These are phyloP conservation scores for Colletotrichum lentis DNA, from an alignment of 2,329 filamentous ascomycete genomes.

Conservation along the genomic window DNA sequence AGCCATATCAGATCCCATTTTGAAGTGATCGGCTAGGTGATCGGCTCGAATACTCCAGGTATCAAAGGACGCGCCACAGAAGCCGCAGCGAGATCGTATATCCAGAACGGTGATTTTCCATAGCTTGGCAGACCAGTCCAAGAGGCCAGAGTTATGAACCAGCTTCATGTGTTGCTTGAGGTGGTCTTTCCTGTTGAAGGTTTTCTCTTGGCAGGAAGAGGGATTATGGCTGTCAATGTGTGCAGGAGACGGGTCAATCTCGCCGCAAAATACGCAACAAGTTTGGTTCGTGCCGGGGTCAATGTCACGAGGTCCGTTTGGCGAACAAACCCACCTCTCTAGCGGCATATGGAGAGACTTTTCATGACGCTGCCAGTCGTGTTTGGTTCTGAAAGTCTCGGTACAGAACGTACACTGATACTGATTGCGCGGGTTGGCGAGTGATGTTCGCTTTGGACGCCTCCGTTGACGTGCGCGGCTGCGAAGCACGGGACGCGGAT, in stretches of 20 bases:
- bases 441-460: constrained; percentile 23
- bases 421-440: constrained; percentile 22
- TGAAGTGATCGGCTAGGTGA: constrained; percentile 52
- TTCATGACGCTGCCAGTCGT: constrained; percentile 61
- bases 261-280: constrained; percentile 51
- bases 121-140: constrained; percentile 8
- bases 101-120: constrained; percentile 11
- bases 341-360: constrained; percentile 57
- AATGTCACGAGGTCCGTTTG: constrained; percentile 41
- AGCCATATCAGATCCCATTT: constrained; percentile 49
- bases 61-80: constrained; percentile 47
- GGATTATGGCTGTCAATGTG: constrained; percentile 53
- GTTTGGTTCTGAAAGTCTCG: constrained; percentile 54
- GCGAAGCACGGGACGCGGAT: constrained; percentile 27
- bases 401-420: constrained; percentile 57
- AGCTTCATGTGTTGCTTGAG: constrained; percentile 51
- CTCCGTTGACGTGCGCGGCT: constrained; percentile 26
- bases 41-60: constrained; percentile 48
- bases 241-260: constrained; percentile 43
- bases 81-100: constrained; percentile 47
- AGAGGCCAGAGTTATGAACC: constrained; percentile 11
- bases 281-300: constrained; percentile 43
- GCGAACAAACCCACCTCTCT: constrained; percentile 55
- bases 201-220: constrained; percentile 57
- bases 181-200: constrained; percentile 56